A percentile compares a stretch with the other conserved stretches of the same genome.
phyloP scores from a whole-genome alignment of 148 eudicot species.

The Dianthus caryophyllus region DNA sequence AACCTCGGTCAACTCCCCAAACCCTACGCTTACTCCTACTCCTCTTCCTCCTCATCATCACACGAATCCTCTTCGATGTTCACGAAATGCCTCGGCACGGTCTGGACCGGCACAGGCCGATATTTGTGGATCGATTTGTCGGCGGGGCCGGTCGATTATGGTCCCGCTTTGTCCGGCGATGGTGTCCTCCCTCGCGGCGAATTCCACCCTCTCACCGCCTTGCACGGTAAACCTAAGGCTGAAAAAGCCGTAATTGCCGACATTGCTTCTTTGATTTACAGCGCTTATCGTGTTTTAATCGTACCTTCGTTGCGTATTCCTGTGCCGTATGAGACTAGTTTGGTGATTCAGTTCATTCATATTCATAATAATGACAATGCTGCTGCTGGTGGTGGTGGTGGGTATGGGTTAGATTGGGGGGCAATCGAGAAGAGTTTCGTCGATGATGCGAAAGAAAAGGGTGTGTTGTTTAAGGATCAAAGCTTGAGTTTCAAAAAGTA shows the following conservation, averaged over 20 bases:
- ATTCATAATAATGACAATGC: constrained; percentile 31
- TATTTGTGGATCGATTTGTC: constrained; percentile 84
- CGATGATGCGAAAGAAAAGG: constrained; percentile 57
- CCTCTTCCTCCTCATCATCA: constrained; percentile 20
- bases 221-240: constrained; percentile 62
- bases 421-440: constrained; percentile 53
- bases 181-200: constrained; percentile 79
- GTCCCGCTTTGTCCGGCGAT: constrained; percentile 87
- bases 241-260: constrained; percentile 70
- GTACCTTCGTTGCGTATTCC: constrained; percentile 88
- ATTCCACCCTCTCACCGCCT: constrained; percentile 65
- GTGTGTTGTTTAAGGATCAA: constrained; percentile 68
- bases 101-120: constrained; percentile 61
- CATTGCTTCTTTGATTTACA: constrained; percentile 73
- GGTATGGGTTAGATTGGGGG: constrained; percentile 68
- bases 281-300: constrained; percentile 81
- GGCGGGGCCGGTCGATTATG: constrained; percentile 92
- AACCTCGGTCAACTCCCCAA: constrained; percentile 51
- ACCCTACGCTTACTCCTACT: constrained; percentile 61
- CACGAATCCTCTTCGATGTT: constrained; percentile 47
- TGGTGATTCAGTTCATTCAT: constrained; percentile 74
- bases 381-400: constrained; percentile 11
- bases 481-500: constrained; percentile 60
- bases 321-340: constrained; percentile 62
- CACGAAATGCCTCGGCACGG: constrained; percentile 59